phyloP scores from a whole-genome alignment of 2,329 filamentous ascomycete genomes.

The Colletotrichum filicis region DNA sequence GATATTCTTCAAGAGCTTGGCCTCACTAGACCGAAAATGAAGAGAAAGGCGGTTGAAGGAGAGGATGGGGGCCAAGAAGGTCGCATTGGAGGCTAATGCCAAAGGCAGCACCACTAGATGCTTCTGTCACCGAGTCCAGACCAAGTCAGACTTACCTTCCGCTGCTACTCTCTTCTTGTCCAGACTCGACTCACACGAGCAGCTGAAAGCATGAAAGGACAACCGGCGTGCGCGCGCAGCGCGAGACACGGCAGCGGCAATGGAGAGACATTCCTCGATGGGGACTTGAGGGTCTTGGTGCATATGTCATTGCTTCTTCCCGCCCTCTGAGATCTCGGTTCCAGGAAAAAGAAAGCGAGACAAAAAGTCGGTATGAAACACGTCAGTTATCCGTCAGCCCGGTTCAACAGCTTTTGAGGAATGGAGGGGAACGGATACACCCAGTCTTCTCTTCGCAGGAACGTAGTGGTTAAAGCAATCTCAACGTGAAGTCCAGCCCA shows the following conservation, averaged over 20 bases:
- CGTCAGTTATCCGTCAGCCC: slow-evolving; percentile 18
- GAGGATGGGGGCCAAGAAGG: not conserved
- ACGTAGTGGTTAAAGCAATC: too few relatives aligned
- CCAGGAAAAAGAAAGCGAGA: slow-evolving; percentile 21
- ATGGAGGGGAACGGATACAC: not conserved
- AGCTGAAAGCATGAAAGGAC: not conserved
- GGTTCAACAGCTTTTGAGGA: not conserved
- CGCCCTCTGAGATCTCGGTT: not conserved
- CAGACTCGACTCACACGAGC: not conserved
- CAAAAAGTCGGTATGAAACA: slow-evolving; percentile 20
- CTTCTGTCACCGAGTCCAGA: not conserved
- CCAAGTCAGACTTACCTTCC: not conserved
- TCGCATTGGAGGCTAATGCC: not conserved
- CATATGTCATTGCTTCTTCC: slow-evolving; percentile 28
- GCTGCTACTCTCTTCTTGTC: not conserved
- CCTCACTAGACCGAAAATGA: not conserved
- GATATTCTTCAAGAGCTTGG: not conserved
- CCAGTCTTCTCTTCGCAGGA: not conserved
- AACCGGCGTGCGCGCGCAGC: not conserved
- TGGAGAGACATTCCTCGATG: slow-evolving; percentile 29
- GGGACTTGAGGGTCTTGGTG: slow-evolving; percentile 8
- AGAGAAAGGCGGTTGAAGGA: not conserved
- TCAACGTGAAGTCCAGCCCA: not conserved
- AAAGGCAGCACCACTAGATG: not conserved
- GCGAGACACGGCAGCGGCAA: slow-evolving; percentile 28